phyloP scores from a whole-genome alignment of 2,329 filamentous ascomycete species.

The Parascedosporium putredinis region DNA sequence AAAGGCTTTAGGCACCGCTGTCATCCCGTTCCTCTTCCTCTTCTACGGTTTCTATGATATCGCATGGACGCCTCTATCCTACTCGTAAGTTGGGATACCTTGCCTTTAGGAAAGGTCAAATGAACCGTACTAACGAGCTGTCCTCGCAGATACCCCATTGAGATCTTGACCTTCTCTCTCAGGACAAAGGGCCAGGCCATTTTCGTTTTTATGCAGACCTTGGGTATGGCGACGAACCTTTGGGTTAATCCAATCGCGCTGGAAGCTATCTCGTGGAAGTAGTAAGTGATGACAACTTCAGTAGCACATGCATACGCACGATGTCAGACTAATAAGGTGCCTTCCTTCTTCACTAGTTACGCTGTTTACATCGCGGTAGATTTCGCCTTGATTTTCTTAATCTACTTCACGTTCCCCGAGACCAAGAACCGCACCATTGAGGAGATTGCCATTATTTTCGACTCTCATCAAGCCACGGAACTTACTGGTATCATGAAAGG shows the following conservation, averaged over 20 bases:
- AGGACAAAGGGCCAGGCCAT: constrained; percentile 12
- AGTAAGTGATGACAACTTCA: constrained; percentile 10
- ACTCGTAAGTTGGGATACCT: too few relatives aligned
- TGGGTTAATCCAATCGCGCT: constrained; percentile 33
- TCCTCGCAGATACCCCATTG: constrained; percentile 32
- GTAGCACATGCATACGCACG: not conserved
- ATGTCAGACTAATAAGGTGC: too few relatives aligned
- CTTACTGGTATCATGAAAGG: too few relatives aligned
- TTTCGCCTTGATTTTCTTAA: constrained; percentile 12
- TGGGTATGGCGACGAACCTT: constrained; percentile 13
- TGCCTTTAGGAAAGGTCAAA: too few relatives aligned
- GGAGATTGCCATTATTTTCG: not conserved
- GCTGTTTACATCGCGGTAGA: constrained; percentile 29
- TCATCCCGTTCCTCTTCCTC: constrained; percentile 37
- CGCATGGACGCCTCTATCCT: constrained; percentile 34
- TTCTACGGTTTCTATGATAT: constrained; percentile 35
- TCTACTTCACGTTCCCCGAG: constrained; percentile 1
- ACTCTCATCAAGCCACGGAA: too few relatives aligned
- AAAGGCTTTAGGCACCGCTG: constrained; percentile 27
- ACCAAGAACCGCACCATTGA: not conserved
- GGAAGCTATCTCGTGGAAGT: constrained; percentile 29
- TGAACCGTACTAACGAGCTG: too few relatives aligned
- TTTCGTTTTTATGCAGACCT: not conserved
- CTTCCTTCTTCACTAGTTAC: too few relatives aligned
- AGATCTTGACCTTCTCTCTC: constrained; percentile 27